These are phyloP conservation scores for Cardamine chenopodiifolia DNA, from an alignment of 345 rosid species.

Conservation along the genomic window DNA sequence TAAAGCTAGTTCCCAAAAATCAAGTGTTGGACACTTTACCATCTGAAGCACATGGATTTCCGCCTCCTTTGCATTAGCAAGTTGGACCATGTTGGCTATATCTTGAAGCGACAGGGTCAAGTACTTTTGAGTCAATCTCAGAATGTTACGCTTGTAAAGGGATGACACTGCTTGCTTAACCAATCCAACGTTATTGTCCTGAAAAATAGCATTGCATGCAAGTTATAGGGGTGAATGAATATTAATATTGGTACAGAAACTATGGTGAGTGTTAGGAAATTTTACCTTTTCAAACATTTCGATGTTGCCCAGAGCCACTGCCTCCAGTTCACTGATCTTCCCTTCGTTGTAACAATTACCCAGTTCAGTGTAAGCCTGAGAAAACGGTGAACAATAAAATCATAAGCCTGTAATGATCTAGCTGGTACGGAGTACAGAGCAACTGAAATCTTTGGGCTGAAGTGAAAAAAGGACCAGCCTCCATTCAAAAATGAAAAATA, in stretches of 20 bases:
- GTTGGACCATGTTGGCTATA: slow-evolving; percentile 81
- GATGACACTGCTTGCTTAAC: slow-evolving; percentile 94
- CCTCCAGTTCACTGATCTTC: slow-evolving; percentile 62
- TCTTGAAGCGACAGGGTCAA: slow-evolving; percentile 96
- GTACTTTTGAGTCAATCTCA: slow-evolving; percentile 92
- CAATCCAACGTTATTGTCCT: slow-evolving; percentile 95
- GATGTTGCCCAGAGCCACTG: slow-evolving; percentile 52
- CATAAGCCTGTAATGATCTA: slow-evolving; percentile 15
- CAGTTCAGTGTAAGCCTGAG: slow-evolving; percentile 74
- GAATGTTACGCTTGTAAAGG: slow-evolving; percentile 91
- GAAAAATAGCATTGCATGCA: slow-evolving; percentile 40
- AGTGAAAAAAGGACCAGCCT: background rate
- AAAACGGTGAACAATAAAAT: slow-evolving; percentile 30
- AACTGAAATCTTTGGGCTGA: background rate
- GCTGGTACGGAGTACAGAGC: slow-evolving; percentile 8
- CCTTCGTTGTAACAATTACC: slow-evolving; percentile 68
- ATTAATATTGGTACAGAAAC: background rate
- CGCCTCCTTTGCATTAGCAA: slow-evolving; percentile 80
- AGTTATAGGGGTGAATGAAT: slow-evolving; percentile 23
- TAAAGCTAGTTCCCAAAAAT: slow-evolving; percentile 22
- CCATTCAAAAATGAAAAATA: slow-evolving; percentile 11
- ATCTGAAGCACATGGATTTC: slow-evolving; percentile 99
- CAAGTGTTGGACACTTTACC: slow-evolving; percentile 50
- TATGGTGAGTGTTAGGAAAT: slow-evolving; percentile 35
- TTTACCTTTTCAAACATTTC: slow-evolving; percentile 73